Conservation (phyloP, 768 basidiomycete genomes). For the Lactarius trivialis region DNA sequence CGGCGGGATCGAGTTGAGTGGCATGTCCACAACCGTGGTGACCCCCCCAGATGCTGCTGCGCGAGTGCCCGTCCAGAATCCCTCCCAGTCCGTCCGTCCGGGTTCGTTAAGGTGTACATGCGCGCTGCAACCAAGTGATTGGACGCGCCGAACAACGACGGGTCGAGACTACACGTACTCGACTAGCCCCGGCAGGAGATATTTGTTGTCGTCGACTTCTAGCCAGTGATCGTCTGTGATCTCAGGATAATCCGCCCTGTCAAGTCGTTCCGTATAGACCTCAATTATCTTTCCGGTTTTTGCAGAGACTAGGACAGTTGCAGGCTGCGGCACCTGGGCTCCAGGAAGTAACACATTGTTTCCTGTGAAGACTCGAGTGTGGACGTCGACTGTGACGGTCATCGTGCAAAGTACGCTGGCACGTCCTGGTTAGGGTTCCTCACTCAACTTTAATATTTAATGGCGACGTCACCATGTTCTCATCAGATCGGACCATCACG, state of each 20-base stretch:
- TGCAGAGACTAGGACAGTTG: constrained; percentile 39
- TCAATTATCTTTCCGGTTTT: constrained; percentile 37
- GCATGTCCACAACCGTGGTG: constrained; percentile 98
- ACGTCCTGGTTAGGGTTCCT: background rate
- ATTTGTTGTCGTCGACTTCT: constrained; percentile 35
- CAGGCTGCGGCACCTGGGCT: constrained; percentile 26
- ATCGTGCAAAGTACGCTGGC: background rate
- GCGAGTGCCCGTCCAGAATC: constrained; percentile 83
- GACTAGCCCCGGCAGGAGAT: constrained; percentile 48
- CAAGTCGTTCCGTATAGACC: constrained; percentile 27
- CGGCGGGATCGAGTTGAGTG: constrained; percentile 93
- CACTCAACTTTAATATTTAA: background rate
- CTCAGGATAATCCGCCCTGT: constrained; percentile 22
- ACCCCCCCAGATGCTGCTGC: constrained; percentile 92
- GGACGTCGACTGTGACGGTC: background rate
- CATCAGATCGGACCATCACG: background rate
- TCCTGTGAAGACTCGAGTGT: constrained; percentile 11
- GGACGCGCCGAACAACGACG: background rate
- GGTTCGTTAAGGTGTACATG: constrained; percentile 95
- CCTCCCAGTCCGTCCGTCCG: constrained; percentile 91
- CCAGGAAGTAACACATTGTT: constrained; percentile 28
- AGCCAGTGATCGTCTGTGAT: constrained; percentile 29
- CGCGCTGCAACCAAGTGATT: constrained; percentile 40
- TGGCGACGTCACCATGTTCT: background rate
- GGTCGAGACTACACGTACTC: constrained; percentile 37